Evolutionary conservation across 176 grass and related monocot species (phyloP).

Genomic region (Oryza coarctata): DNA sequence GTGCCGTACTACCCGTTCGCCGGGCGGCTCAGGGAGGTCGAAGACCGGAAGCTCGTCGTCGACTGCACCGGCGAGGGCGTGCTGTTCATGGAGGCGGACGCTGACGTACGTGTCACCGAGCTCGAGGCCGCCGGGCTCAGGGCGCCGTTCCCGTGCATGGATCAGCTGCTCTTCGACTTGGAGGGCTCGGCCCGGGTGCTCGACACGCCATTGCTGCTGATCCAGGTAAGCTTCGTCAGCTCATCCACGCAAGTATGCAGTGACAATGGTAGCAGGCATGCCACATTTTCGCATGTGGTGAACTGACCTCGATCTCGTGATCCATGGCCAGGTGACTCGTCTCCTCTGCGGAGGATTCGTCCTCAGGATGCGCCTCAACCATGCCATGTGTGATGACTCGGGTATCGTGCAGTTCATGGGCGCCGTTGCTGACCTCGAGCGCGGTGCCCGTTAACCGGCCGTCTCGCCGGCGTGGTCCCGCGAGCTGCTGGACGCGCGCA

Average conservation of each 20-base stretch:
- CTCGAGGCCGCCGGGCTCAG: not conserved
- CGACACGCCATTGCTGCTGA: conserved; percentile 24
- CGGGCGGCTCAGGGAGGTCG: not conserved
- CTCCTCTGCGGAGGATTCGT: conserved; percentile 52
- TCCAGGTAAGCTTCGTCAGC: conserved; percentile 16
- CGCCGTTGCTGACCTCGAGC: conserved; percentile 35
- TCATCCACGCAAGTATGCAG: too few species aligned
- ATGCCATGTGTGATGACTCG: conserved; percentile 39
- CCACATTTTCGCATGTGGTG: too few species aligned
- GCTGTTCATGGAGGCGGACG: not conserved
- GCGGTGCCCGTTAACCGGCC: conserved; percentile 18
- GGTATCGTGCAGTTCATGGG: conserved; percentile 37
- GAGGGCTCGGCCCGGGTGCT: not conserved
- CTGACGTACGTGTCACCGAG: not conserved
- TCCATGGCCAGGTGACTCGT: conserved; percentile 45
- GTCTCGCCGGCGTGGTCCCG: conserved; percentile 37
- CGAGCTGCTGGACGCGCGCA: conserved; percentile 34
- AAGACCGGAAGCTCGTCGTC: not conserved
- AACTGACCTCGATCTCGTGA: too few species aligned
- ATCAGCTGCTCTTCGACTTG: not conserved
- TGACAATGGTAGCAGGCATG: too few species aligned
- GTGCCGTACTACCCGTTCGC: not conserved
- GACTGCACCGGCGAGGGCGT: not conserved
- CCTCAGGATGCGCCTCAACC: conserved; percentile 26
- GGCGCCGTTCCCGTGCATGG: not conserved